Conservation (phyloP, 169 alveolate genomes). For the Plasmodium sp. region DNA sequence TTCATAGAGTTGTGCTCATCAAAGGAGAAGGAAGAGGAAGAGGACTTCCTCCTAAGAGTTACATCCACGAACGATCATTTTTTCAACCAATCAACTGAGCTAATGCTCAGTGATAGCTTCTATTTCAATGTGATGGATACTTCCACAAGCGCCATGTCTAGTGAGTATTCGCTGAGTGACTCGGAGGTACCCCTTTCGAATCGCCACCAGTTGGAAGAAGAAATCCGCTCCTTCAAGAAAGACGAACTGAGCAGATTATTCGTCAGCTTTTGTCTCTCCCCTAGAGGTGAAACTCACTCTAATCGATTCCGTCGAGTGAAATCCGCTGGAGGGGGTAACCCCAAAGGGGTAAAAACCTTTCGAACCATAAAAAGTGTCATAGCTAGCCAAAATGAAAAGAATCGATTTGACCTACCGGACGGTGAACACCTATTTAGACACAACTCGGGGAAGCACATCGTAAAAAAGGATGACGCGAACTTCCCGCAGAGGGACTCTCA, state of each 20-base stretch:
- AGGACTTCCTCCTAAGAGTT: neutral
- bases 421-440: neutral
- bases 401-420: neutral
- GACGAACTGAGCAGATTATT: neutral
- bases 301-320: neutral
- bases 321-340: neutral
- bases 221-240: neutral
- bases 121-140: slow-evolving; percentile 15
- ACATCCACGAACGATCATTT: neutral
- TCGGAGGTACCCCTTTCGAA: neutral
- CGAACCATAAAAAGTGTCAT: neutral
- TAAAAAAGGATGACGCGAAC: neutral
- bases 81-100: slow-evolving; percentile 2
- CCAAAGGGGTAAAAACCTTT: neutral
- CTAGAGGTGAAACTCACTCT: neutral
- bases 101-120: slow-evolving; percentile 18
- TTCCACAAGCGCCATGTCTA: neutral
- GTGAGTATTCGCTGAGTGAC: neutral
- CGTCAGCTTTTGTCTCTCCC: slow-evolving; percentile 10
- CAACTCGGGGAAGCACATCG: neutral
- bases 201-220: neutral
- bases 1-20: slow-evolving; percentile 8
- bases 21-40: slow-evolving; percentile 27
- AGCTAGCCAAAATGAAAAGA: neutral
- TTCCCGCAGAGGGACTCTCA: neutral